phyloP scores from a whole-genome alignment of 305 asterid species.

The Fraxinus ornus region DNA sequence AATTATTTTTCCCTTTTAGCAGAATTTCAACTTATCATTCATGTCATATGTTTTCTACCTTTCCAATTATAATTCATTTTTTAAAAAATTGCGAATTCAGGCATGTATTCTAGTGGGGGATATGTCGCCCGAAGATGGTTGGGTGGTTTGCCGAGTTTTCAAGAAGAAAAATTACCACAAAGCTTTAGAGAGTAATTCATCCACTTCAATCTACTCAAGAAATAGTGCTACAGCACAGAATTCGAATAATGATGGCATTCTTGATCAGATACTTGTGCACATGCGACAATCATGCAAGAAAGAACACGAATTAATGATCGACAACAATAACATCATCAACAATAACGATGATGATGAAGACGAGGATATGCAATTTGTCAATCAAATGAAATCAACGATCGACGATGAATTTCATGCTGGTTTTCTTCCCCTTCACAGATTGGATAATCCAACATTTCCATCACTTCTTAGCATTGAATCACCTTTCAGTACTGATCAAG shows the following conservation, averaged over 20 bases:
- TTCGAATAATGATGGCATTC: slow-evolving; percentile 48
- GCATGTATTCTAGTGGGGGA: slow-evolving; percentile 36
- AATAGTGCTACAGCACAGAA: neutral
- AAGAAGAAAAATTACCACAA: slow-evolving; percentile 94
- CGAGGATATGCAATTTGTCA: slow-evolving; percentile 15
- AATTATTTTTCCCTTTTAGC: no score
- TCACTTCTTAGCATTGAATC: slow-evolving; percentile 7
- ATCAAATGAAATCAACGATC: neutral
- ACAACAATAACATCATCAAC: neutral
- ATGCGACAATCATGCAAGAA: slow-evolving; percentile 73
- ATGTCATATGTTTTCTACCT: no score
- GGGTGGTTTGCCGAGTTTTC: slow-evolving; percentile 98
- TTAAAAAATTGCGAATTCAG: slow-evolving; percentile 21
- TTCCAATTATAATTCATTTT: neutral
- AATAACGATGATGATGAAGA: neutral
- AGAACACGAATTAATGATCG: slow-evolving; percentile 29
- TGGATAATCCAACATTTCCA: slow-evolving; percentile 36
- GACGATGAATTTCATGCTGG: slow-evolving; percentile 7
- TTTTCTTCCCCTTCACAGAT: slow-evolving; percentile 69
- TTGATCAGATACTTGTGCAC: slow-evolving; percentile 70
- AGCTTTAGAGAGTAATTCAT: slow-evolving; percentile 48
- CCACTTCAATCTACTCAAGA: slow-evolving; percentile 27
- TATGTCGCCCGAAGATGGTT: slow-evolving; percentile 64
- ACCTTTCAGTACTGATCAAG: slow-evolving; percentile 10
- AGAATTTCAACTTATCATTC: no score